Percentiles rank a stretch among this genome's conserved stretches.
phyloP scores from a whole-genome alignment of 2,329 filamentous ascomycete species.

The Emmonsiellopsis sp. region DNA sequence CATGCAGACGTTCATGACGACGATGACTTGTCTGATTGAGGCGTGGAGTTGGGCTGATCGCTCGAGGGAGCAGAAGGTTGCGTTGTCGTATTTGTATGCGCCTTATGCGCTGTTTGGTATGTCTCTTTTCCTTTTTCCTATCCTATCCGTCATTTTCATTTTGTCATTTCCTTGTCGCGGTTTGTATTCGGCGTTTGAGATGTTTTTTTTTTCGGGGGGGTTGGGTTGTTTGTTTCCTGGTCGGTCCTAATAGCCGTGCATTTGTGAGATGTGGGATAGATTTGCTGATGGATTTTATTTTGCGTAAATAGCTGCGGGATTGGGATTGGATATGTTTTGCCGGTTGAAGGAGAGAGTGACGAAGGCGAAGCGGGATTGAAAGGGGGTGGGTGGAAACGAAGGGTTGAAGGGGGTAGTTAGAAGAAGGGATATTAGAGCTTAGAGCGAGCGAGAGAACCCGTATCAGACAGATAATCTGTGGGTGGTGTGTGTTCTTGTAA shows the following conservation, averaged over 20 bases:
- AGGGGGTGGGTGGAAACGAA: no score
- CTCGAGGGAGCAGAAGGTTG: constrained; percentile 36
- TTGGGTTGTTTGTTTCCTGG: neutral
- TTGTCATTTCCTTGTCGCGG: neutral
- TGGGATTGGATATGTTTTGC: constrained; percentile 30
- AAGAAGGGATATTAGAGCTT: no score
- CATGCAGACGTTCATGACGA: constrained; percentile 51
- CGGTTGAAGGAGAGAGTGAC: constrained; percentile 18
- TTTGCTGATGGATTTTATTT: no score
- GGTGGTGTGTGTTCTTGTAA: no score
- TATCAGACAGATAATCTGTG: no score
- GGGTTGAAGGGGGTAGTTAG: no score
- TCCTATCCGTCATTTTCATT: neutral
- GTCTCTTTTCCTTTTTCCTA: constrained; percentile 16
- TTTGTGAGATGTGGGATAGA: no score
- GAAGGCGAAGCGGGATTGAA: constrained; percentile 8
- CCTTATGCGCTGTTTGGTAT: constrained; percentile 49
- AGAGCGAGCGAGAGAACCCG: no score
- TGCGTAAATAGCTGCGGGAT: constrained; percentile 22
- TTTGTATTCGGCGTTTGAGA: neutral
- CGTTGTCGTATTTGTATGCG: constrained; percentile 44
- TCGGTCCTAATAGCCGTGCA: no score
- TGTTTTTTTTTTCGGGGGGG: neutral
- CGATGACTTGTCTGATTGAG: constrained; percentile 53
- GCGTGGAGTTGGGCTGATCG: constrained; percentile 47